phyloP scores from a whole-genome alignment of 2,329 filamentous ascomycete species.

The Hymenoscyphus fraxineus region DNA sequence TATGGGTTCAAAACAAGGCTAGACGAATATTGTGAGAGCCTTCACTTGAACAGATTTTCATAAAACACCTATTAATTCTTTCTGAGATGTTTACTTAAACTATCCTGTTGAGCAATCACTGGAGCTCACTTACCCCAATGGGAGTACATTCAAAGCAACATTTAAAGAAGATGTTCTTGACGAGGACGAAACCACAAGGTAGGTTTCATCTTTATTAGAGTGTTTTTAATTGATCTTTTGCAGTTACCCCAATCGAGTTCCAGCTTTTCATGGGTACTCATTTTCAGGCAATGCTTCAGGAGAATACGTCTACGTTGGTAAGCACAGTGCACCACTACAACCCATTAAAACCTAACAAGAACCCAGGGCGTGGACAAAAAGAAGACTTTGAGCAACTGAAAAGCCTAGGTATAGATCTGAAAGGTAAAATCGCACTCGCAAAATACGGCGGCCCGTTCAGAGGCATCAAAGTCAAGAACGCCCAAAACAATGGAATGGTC shows the following conservation, averaged over 20 bases:
- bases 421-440: conserved; percentile 78
- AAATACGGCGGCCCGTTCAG: conserved; percentile 82
- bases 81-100: background rate
- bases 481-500: conserved; percentile 82
- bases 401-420: conserved; percentile 51
- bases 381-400: conserved; percentile 32
- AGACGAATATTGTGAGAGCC: background rate
- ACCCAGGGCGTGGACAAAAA: background rate
- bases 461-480: conserved; percentile 83
- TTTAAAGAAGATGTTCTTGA: background rate
- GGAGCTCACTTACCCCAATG: background rate
- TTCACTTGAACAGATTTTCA: background rate
- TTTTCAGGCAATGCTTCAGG: conserved; percentile 4
- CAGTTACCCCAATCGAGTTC: conserved; percentile 4
- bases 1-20: background rate
- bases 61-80: background rate
- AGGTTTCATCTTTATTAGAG: background rate
- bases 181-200: background rate
- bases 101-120: background rate
- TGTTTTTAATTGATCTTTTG: background rate
- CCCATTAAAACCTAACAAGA: background rate
- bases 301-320: conserved; percentile 15
- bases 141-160: background rate
- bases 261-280: conserved; percentile 5
- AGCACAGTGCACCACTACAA: conserved; percentile 46